These are phyloP conservation scores for Penicillium paneum DNA, from an alignment of 2,329 filamentous ascomycete species.

Conservation along the genomic window DNA sequence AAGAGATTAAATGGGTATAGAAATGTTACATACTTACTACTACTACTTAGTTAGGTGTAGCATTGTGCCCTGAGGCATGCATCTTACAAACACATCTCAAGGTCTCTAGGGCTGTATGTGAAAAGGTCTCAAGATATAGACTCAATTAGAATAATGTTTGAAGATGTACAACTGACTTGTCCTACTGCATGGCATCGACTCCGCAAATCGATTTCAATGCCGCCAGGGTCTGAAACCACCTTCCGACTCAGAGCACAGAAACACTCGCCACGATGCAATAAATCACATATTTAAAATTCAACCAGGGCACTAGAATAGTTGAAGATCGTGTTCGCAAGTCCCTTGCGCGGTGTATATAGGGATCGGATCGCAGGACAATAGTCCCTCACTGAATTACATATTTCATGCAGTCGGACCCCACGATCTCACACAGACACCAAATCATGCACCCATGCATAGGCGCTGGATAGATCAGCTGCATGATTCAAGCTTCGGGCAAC, in stretches of 20 bases:
- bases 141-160: too few relatives aligned
- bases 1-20: not conserved
- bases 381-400: conserved; percentile 10
- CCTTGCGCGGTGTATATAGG: conserved; percentile 18
- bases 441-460: conserved; percentile 4
- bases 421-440: not conserved
- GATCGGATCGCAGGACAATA: conserved; percentile 14
- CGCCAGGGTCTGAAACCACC: not conserved
- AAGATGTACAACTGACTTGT: too few relatives aligned
- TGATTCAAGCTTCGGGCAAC: conserved; percentile 12
- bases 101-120: not conserved
- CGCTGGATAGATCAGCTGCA: conserved; percentile 18
- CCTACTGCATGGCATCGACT: conserved; percentile 3
- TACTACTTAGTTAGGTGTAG: not conserved
- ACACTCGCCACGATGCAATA: not conserved
- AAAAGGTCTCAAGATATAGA: not conserved
- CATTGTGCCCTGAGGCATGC: not conserved
- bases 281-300: conserved; percentile 9
- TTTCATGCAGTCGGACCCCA: conserved; percentile 2
- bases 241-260: not conserved
- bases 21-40: too few relatives aligned
- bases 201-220: not conserved
- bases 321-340: conserved; percentile 17
- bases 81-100: not conserved
- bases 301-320: conserved; percentile 6